Evolutionary conservation across 1,284 basidiomycete genomes (phyloP).

Genomic region (Moesziomyces sp.): DNA sequence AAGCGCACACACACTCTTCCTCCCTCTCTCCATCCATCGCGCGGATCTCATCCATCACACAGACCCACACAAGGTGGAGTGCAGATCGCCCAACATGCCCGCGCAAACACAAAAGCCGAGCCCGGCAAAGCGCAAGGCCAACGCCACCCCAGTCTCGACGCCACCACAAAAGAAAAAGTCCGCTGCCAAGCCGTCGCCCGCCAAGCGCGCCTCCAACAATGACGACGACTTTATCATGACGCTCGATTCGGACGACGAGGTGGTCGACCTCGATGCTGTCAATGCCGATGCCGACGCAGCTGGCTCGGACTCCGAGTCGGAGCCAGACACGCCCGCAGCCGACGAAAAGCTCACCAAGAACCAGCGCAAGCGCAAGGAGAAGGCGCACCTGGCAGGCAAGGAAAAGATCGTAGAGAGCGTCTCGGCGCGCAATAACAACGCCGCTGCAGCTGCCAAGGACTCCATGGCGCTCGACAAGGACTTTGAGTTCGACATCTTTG

Average conservation of each 20-base stretch:
- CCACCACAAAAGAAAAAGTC: slow-evolving; percentile 24
- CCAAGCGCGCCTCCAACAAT: slow-evolving; percentile 1
- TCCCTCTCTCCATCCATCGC: not conserved
- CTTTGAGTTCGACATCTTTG: slow-evolving; percentile 64
- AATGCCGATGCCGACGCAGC: slow-evolving; percentile 5
- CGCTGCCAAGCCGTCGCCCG: not conserved
- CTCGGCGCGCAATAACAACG: slow-evolving; percentile 1
- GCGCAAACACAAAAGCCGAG: slow-evolving; percentile 12
- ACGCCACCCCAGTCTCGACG: slow-evolving; percentile 8
- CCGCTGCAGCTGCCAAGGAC: slow-evolving; percentile 15
- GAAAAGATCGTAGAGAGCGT: slow-evolving; percentile 60
- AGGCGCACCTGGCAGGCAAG: slow-evolving; percentile 54
- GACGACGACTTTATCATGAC: slow-evolving; percentile 66
- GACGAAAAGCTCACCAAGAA: slow-evolving; percentile 37
- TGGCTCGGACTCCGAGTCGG: slow-evolving; percentile 18
- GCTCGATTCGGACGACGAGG: slow-evolving; percentile 64
- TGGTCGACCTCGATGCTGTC: slow-evolving; percentile 26
- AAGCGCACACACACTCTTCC: not conserved
- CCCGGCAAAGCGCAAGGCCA: slow-evolving; percentile 35
- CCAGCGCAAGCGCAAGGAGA: slow-evolving; percentile 43
- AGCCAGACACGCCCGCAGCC: slow-evolving; percentile 10
- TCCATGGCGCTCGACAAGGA: slow-evolving; percentile 48
- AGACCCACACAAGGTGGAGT: not conserved
- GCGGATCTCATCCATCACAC: not conserved
- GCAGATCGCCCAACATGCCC: slow-evolving; percentile 17